Base-by-base conservation (phyloP, 495 filamentous ascomycete genomes). In the Podospora pseudocomata region DNA sequence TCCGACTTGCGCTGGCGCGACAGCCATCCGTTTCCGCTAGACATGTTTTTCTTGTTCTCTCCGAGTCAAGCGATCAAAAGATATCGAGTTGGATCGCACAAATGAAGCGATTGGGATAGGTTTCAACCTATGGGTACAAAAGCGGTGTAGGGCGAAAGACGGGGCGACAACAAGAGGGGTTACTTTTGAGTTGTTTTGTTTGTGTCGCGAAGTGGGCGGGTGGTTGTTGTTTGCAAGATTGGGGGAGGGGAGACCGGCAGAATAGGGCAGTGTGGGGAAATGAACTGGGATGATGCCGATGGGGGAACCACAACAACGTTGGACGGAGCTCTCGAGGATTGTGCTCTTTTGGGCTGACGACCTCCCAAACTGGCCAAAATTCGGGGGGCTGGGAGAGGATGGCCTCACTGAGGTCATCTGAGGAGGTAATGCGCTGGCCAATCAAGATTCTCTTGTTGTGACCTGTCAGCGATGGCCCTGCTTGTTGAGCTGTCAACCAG, bases 1-100 rank as follows among this genome's bases (percentile, higher is more conserved):
- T 94, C 92, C 67, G 82, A 82, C 82, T 97, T 98, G 80, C 90
- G 89, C 84, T 96, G 90, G 75, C 88, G 87, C 71, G 89, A 86
- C 72, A 97, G 85, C 89, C 90, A 98, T 71, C 88, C 87, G 71
- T 83, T 83, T 59, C 70, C 75, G 71, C 77, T 75, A 68, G 80
- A 80, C 79, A 82, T 82, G 64, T 19, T 58, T 32, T 15, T 18
- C 54, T 32, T 57, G 62, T 58, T 58, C 23, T 34, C 5, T 44
- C 13, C 6, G 16, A n/a, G 20, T 26, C 59, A 32, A 61, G 59
- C 20, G 57, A 44, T 34, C 20, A 20, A 57, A 30, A 49, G 61
- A 30, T 26, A 30, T 27, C 30, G 49, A 18, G 56, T 55, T 58
- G 7, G 64, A 75, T 76, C 76, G 78, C 75, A 72, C 49, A 71